Base-by-base conservation (phyloP, 2,329 filamentous ascomycete genomes). In the Diaporthe vexans region DNA sequence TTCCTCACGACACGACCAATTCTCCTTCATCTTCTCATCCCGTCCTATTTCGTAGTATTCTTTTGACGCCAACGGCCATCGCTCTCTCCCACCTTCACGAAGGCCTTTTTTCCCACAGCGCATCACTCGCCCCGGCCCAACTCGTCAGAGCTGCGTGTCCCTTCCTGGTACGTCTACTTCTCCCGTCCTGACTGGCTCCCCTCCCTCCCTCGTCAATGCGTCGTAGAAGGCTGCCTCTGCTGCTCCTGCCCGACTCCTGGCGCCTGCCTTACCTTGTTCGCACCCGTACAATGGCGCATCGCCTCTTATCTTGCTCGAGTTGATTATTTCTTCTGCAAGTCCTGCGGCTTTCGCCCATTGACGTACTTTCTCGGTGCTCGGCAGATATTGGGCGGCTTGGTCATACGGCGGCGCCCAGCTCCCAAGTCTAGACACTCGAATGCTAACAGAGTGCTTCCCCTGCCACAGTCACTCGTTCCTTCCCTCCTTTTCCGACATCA, bases 141-240 rank as follows among this genome's bases (percentile, higher is more conserved):
- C 58, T 76, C 65, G 56, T 43, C 72, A 65, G 52, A 76, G 74
- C 74, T 72, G 74, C 72, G 74, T 76, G 74, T 76, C 69, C 72
- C 72, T 76, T 76, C 69, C 69, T 74, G 74, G 74, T 76, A 74
- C 21, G 74, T 72, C 57, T 24, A n/a, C 58, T 59, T 51, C 15
- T 35, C 67, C 56, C 37, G 11, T 54, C n/a, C 48, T 51, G 19
- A 33, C 43, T 51, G 26, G 29, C 61, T 52, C 61, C 46, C 61
- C 56, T 56, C 26, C 46, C 72, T 63, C 46, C 40, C 52, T 56
- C 59, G 37, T 40, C 56, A 43, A 54, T 43, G 35, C 54, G 26
- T 57, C 54, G 63, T 58, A 54, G 48, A 68, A 68, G 63, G 48
- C 48, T n/a, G 11, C 40, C 40, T 33, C 40, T 52, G 26, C 46